Evolutionary conservation across 371 early-diverging fungal genomes (phyloP).

Genomic region (Umbelopsis sp.): DNA sequence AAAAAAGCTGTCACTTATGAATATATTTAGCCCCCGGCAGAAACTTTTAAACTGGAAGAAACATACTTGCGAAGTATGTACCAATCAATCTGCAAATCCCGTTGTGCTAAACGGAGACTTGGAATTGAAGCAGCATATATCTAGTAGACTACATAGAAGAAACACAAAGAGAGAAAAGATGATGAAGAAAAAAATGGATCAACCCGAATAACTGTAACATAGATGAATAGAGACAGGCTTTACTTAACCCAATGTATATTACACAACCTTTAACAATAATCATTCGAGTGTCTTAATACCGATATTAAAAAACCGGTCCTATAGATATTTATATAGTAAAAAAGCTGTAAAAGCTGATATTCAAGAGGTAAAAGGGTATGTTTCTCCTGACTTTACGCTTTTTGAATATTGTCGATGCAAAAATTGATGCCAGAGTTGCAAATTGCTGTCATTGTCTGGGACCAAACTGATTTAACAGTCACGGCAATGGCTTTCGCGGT

Average conservation of each 20-base stretch:
- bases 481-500: neutral
- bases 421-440: too few relatives aligned
- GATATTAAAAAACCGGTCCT: too few relatives aligned
- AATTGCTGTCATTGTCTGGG: too few relatives aligned
- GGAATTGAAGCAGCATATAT: slow-evolving; percentile 70
- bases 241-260: too few relatives aligned
- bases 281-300: too few relatives aligned
- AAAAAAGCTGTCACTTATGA: neutral
- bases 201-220: neutral
- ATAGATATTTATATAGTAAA: too few relatives aligned
- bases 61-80: slow-evolving; percentile 66
- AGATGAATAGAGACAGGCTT: neutral
- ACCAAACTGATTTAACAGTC: neutral
- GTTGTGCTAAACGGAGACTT: slow-evolving; percentile 70
- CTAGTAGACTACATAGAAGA: slow-evolving; percentile 65
- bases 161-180: slow-evolving; percentile 13
- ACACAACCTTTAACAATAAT: too few relatives aligned
- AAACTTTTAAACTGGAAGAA: slow-evolving; percentile 66
- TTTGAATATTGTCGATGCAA: too few relatives aligned
- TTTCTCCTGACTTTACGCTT: too few relatives aligned
- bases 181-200: neutral
- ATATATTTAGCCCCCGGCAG: slow-evolving; percentile 39
- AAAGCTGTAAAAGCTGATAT: too few relatives aligned
- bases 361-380: too few relatives aligned
- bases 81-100: slow-evolving; percentile 40